Evolutionary conservation across 2,329 filamentous ascomycete species (phyloP), one percentile per base, ranked within the genome.

Genomic region (Cladosporium sp.): DNA sequence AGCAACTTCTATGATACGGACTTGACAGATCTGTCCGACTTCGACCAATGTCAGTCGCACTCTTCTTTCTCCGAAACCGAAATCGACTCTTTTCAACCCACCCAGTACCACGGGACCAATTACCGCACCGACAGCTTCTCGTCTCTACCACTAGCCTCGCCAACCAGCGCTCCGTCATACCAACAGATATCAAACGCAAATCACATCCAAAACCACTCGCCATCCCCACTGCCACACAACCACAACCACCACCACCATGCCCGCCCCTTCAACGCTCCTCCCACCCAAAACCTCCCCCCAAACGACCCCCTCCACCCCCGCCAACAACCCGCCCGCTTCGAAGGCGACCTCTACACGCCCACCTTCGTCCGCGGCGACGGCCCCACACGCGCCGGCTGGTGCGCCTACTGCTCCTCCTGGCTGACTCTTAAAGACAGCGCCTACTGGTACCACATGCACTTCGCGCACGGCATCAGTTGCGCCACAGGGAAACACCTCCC

Each of bases 371-470:
- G 92, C 39, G 92, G 92, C 25, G 90, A 94, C 68, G 91, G 92
- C 28, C 93, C 93, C 79, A 93, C 93, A 81, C 89, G 92, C 49
- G 91, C 94, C 77, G 92, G 92, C 3, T 96, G 92, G 91, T 96
- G 92, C 73, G 91, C 91, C 25, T 91, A 94, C 71, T 96, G 92
- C 82, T 93, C 93, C 76, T 90, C 91, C 2, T 96, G 92, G 92
- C 85, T 94, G 63, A 91, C 93, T 18, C 82, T 96, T 66, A 96
- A 95, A 81, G 95, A 96, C 79, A 93, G 90, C 64, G 92, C 92
- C 7, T 96, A 92, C 77, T 96, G 92, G 92, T 96, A 96, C 77
- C 92, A 96, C 81, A 94, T 95, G 82, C 91, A 89, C 65, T 96
- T 95, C 76, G 92, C 90, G 2, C 92, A 96, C 74, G 92, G 92